Base-by-base conservation (phyloP, 331 rosid species). In the Acacia concinna region DNA sequence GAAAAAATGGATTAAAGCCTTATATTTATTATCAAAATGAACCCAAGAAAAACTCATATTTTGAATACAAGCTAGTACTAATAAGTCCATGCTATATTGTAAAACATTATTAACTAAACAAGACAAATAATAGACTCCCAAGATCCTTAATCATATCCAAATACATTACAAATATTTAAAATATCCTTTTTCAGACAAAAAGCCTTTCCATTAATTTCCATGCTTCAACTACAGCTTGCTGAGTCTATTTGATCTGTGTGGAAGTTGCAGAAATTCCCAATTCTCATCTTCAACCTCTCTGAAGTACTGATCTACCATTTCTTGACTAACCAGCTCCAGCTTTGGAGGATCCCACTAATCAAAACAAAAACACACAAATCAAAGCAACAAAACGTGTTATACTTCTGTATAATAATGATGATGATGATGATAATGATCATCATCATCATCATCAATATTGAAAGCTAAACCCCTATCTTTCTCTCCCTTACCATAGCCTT, bases 341-440 rank as follows among this genome's bases (percentile, higher is more conserved):
- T 71, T 83, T 6, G 83, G 47, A 73, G 86, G 83, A 17, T 74
- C 83, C 86, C 86, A 83, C 86, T 62, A 62, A 6, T 30, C 75
- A 21, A 1, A 38, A 52, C 14, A 37, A 10, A 1, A 40, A 69
- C 7, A 17, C 2, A 32, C 11, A 32, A 32, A 37, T 21, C 8
- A 37, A 37, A 13, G 4, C 4, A 21, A 54, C 14, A 10, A 56
- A 27, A 13, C 6, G 30, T 62, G 21, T 62, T 8, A n/a, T 52
- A 28, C 60, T n/a, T n/a, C n/a, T n/a, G n/a, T n/a, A n/a, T 52
- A 1, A 18, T 18, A 2, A n/a, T 51, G 15, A 44, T 13, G 38
- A 34, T 34, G 38, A 13, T n/a, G n/a, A n/a, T n/a, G n/a, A n/a
- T n/a, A n/a, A n/a, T n/a, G n/a, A n/a, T n/a, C n/a, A n/a, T n/a